Percentiles rank a stretch among this genome's conserved stretches.
Evolutionary conservation across 768 basidiomycete species (phyloP).

Genomic region (Tulasnella sp.): DNA sequence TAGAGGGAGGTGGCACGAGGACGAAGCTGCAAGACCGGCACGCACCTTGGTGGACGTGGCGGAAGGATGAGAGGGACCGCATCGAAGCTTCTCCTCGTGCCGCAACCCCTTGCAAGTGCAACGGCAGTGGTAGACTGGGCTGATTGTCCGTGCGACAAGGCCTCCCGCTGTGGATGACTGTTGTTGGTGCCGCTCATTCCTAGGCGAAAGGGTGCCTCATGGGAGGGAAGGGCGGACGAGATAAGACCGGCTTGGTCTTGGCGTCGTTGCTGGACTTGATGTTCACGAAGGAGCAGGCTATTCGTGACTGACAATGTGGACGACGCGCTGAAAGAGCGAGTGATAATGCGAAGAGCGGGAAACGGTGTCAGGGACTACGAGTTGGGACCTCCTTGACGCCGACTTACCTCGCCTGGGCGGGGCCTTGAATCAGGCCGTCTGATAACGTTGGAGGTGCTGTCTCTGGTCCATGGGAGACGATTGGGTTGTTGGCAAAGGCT

Average conservation of each 20-base stretch:
- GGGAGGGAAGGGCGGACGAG: neutral
- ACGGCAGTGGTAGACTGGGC: neutral
- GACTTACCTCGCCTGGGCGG: neutral
- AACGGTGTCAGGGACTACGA: neutral
- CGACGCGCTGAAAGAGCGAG: neutral
- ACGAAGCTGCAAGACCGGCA: neutral
- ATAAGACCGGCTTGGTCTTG: neutral
- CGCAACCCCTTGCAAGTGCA: neutral
- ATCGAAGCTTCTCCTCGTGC: slow-evolving; percentile 3
- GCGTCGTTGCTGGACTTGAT: neutral
- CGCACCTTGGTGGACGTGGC: neutral
- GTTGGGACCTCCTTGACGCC: neutral
- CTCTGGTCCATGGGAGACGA: neutral
- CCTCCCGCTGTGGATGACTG: neutral
- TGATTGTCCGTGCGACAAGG: neutral
- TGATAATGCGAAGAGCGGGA: neutral
- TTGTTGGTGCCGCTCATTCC: neutral
- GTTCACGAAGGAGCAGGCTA: neutral
- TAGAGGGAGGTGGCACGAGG: neutral
- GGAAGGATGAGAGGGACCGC: neutral
- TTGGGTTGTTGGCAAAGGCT: neutral
- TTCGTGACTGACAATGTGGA: neutral
- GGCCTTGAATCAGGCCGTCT: neutral
- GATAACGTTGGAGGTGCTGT: slow-evolving; percentile 1
- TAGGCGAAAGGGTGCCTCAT: neutral